Base-by-base conservation (phyloP, 352 stramenopile genomes). In the Pythium aristosporum region DNA sequence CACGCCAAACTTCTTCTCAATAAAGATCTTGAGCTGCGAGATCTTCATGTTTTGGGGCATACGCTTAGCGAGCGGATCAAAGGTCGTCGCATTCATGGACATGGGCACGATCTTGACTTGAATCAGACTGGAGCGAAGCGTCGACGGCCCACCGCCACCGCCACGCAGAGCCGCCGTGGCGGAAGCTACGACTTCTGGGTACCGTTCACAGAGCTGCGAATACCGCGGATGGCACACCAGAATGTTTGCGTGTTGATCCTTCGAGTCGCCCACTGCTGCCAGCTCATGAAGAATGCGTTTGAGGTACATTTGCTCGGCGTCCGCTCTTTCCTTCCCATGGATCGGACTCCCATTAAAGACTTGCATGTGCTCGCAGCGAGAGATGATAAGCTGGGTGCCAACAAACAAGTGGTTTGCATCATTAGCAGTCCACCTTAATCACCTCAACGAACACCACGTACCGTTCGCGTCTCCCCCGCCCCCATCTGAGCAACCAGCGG, bases 291-390 rank as follows among this genome's bases (percentile, higher is more conserved):
- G 43, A 37, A 96, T 82, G 23, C 85, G 84, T 60, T 92, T 91
- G 18, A 96, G 44, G 52, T 96, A 96, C 28, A 94, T 71, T 53
- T 90, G 82, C 57, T 96, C 87, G 1, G 79, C 83, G 43, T 96
- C 87, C 5, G 61, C 67, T 13, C 85, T 80, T 53, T 96, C 87
- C 54, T 85, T 88, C 12, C 57, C 28, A 2, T 72, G 65, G 23
- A 96, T 72, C 2, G 71, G 73, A 47, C 84, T 93, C 1, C 66
- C 77, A 47, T 96, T 96, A 50, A 94, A 87, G 0, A 79, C 68
- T 20, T 72, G 42, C 12, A 94, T 51, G 15, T 51, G 60, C 9
- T 77, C 69, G 10, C 77, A 76, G 42, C 87, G 80, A 16, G 87
- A 84, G 32, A 96, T 64, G 16, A 93, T 65, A 39, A 90, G 75